Evolutionary conservation across 192 early-diverging fungal species (phyloP).

Genomic region (Dimargaris cristalligena): DNA sequence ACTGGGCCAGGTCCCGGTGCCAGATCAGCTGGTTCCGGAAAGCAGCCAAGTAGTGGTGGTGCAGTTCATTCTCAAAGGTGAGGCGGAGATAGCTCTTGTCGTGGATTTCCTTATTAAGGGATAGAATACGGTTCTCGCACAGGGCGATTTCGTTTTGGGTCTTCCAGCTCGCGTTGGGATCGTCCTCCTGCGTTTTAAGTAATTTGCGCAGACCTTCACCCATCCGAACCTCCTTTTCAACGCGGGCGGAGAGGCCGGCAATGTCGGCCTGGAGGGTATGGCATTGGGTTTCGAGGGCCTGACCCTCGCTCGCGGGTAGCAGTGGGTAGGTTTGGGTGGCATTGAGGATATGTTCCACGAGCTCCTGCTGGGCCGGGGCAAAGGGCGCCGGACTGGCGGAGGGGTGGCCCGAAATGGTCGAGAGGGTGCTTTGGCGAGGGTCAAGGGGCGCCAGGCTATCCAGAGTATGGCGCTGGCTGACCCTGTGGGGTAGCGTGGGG

Average conservation of each 20-base stretch:
- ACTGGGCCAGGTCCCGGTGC: not conserved
- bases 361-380: not conserved
- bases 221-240: slow-evolving; percentile 5
- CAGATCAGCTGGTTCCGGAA: slow-evolving; percentile 9
- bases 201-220: slow-evolving; percentile 7
- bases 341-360: not conserved
- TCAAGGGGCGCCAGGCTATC: not conserved
- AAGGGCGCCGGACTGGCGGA: too few relatives aligned
- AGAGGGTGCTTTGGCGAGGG: not conserved
- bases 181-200: not conserved
- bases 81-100: not conserved
- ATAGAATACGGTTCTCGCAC: slow-evolving; percentile 10
- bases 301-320: not conserved
- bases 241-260: not conserved
- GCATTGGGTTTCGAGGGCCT: not conserved
- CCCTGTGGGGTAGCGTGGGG: not conserved
- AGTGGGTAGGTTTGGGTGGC: not conserved
- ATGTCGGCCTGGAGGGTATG: not conserved
- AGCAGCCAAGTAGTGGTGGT: slow-evolving; percentile 5
- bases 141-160: slow-evolving; percentile 7
- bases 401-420: not conserved
- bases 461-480: not conserved
- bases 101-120: slow-evolving; percentile 6
- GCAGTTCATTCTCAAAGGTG: not conserved
- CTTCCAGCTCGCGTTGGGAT: slow-evolving; percentile 3